A percentile compares a stretch with the other conserved stretches of the same genome.
Evolutionary conservation across 805 yeast genomes (phyloP).

Genomic region (Yarrowia keelungensis): DNA sequence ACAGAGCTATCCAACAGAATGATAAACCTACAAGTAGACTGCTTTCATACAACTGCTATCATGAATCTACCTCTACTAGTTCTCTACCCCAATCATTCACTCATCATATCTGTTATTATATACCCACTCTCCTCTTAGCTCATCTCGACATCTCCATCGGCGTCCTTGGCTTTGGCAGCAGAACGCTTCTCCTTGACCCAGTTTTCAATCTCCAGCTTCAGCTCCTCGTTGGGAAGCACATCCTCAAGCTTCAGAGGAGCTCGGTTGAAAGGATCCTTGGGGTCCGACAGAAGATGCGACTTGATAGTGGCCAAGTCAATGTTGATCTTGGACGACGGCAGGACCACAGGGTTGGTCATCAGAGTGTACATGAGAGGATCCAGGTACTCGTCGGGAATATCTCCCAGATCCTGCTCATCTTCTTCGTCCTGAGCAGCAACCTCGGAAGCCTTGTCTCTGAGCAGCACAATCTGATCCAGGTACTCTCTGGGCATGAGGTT

Average conservation of each 20-base stretch:
- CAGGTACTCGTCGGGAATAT: constrained; percentile 92
- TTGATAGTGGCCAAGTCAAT: constrained; percentile 92
- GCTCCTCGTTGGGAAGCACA: constrained; percentile 76
- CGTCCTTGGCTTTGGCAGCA: constrained; percentile 21
- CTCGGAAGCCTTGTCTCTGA: constrained; percentile 70
- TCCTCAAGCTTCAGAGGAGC: constrained; percentile 89
- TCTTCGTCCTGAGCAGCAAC: constrained; percentile 59
- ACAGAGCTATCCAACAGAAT: no score
- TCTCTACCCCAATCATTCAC: no score
- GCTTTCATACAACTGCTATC: no score
- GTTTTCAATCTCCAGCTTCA: constrained; percentile 53
- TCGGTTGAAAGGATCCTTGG: constrained; percentile 97
- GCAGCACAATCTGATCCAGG: constrained; percentile 58
- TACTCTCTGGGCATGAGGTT: constrained; percentile 63
- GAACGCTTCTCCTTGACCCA: constrained; percentile 22
- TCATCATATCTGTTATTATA: no score
- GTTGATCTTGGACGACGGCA: constrained; percentile 83
- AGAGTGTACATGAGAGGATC: constrained; percentile 96
- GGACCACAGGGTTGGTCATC: constrained; percentile 95
- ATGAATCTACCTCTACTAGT: no score
- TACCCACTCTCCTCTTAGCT: neutral
- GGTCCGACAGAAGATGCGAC: constrained; percentile 90
- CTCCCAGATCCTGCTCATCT: constrained; percentile 87
- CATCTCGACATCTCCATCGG: constrained; percentile 23
- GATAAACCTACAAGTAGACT: no score